Evolutionary conservation across 345 rosid genomes (phyloP).

Genomic region (Physaria fendleri): DNA sequence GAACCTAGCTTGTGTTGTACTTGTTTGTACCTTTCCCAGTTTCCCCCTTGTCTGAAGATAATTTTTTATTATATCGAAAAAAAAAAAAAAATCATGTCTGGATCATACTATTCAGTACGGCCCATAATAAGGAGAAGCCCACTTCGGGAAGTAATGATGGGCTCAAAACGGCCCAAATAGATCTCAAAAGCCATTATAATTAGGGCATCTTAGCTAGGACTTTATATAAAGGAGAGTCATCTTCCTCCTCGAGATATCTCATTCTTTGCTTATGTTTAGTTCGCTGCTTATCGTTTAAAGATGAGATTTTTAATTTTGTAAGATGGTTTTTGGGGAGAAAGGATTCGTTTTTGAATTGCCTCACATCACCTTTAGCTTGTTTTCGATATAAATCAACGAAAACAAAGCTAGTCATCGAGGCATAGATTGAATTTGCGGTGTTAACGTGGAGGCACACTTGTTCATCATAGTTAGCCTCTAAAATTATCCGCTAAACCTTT

Average conservation of each 20-base stretch:
- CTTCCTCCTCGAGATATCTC: background rate
- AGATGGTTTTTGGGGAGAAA: background rate
- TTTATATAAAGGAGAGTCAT: slow-evolving; percentile 1
- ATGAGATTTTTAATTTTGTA: background rate
- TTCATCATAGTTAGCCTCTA: slow-evolving; percentile 28
- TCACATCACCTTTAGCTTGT: slow-evolving; percentile 37
- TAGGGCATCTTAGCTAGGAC: slow-evolving; percentile 18
- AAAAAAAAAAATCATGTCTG: background rate
- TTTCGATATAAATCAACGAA: slow-evolving; percentile 26
- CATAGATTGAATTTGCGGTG: slow-evolving; percentile 30
- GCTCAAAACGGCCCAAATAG: background rate
- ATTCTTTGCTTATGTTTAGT: background rate
- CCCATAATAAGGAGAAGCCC: background rate
- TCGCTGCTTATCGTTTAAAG: fast-evolving
- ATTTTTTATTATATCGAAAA: background rate
- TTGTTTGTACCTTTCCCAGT: background rate
- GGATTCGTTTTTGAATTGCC: background rate
- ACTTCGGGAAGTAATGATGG: background rate
- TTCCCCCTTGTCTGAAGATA: background rate
- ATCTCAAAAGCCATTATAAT: background rate
- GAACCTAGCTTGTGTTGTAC: slow-evolving; percentile 11
- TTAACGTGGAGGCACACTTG: slow-evolving; percentile 30
- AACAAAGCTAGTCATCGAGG: slow-evolving; percentile 32
- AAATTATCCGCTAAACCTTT: slow-evolving; percentile 33
- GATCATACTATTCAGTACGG: background rate